phyloP scores from a whole-genome alignment of 2,329 filamentous ascomycete genomes.

The Aspergillus sp. region DNA sequence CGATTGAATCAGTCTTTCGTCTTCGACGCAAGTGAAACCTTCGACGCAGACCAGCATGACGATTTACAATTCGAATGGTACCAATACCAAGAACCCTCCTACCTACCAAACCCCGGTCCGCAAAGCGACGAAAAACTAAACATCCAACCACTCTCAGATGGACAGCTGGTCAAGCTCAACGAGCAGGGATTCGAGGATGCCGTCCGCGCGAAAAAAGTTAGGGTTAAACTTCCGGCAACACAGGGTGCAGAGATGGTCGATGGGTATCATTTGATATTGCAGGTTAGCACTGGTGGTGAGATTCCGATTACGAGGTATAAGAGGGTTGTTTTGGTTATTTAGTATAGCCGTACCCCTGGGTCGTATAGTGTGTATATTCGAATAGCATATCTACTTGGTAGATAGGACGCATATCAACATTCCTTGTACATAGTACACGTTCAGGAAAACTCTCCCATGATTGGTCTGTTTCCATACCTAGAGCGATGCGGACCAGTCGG shows the following conservation, averaged over 20 bases:
- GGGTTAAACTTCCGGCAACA: neutral
- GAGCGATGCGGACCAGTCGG: no score
- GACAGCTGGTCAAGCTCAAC: neutral
- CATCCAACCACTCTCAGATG: neutral
- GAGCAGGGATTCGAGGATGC: neutral
- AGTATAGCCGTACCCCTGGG: no score
- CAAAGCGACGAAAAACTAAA: neutral
- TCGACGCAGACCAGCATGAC: neutral
- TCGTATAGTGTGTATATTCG: no score
- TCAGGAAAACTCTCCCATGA: no score
- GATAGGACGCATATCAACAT: no score
- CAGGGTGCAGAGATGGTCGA: neutral
- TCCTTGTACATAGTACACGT: no score
- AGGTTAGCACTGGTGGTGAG: constrained; percentile 1
- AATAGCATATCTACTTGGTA: no score
- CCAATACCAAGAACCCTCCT: neutral
- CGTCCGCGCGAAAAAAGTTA: neutral
- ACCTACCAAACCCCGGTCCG: neutral
- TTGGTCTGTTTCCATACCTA: no score
- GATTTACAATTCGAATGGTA: neutral
- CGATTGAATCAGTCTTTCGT: neutral
- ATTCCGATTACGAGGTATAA: constrained; percentile 5
- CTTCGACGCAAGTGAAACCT: neutral
- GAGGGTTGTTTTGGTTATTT: neutral
- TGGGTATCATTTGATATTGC: neutral